A percentile compares a stretch with the other conserved stretches of the same genome.
phyloP scores from a whole-genome alignment of 2,329 filamentous ascomycete genomes.

The Aspergillus aculeatus region DNA sequence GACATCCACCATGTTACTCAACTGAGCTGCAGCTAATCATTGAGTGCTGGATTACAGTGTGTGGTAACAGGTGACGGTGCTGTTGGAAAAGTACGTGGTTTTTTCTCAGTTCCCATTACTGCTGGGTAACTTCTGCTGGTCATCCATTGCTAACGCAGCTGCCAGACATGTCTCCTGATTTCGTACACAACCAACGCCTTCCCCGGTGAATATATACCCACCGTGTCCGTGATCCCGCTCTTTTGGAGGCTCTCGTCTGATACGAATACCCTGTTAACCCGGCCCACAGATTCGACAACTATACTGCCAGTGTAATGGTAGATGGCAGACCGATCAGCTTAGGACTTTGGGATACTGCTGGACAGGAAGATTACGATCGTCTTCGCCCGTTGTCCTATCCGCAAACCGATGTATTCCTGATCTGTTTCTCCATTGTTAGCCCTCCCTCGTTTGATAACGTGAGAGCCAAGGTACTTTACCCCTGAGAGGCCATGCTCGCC shows the following conservation, averaged over 20 bases:
- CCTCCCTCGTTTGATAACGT: constrained; percentile 98
- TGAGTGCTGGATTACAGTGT: constrained; percentile 61
- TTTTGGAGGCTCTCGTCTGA: constrained; percentile 12
- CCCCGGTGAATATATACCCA: constrained; percentile 99
- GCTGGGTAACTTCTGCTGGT: constrained; percentile 4
- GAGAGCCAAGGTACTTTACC: constrained; percentile 78
- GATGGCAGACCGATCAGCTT: constrained; percentile 97
- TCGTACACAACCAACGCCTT: constrained; percentile 99
- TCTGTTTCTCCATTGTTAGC: constrained; percentile 98
- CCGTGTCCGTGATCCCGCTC: constrained; percentile 57
- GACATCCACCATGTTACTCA: constrained; percentile 9
- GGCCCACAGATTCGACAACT: constrained; percentile 83
- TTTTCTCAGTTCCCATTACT: constrained; percentile 8
- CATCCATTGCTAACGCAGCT: constrained; percentile 1
- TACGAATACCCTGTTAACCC: constrained; percentile 20
- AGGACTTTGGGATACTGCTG: constrained; percentile 96
- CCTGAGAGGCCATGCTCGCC: neutral
- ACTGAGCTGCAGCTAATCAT: constrained; percentile 38
- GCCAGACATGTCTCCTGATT: constrained; percentile 94
- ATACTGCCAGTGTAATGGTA: constrained; percentile 98
- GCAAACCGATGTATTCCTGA: constrained; percentile 96
- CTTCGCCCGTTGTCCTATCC: constrained; percentile 94
- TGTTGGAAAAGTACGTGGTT: constrained; percentile 81
- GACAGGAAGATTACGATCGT: constrained; percentile 97
- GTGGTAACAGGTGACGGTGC: constrained; percentile 99